These are phyloP conservation scores for Diaporthe amygdali DNA, from an alignment of 2,329 filamentous ascomycete species.

Conservation along the genomic window DNA sequence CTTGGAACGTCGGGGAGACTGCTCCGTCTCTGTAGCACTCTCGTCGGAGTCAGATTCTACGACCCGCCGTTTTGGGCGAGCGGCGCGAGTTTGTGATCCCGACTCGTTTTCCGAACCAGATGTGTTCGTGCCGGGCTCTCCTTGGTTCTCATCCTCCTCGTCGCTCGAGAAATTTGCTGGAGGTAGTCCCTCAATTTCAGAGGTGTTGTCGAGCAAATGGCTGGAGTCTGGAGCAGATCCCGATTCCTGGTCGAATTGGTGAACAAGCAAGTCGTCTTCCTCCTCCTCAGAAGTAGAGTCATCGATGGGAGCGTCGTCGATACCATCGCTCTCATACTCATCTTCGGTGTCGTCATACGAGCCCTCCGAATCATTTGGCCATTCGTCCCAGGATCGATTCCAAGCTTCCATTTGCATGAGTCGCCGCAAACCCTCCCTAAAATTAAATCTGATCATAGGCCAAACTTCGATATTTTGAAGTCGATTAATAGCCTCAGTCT, in stretches of 20 bases:
- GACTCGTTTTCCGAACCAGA: neutral
- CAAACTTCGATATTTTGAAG: slow-evolving; percentile 28
- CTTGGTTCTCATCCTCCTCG: neutral
- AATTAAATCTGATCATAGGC: slow-evolving; percentile 39
- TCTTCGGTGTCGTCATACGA: slow-evolving; percentile 32
- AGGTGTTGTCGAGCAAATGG: neutral
- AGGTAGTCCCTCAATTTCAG: neutral
- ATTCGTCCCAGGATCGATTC: neutral
- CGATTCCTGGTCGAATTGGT: slow-evolving; percentile 25
- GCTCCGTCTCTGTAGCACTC: neutral
- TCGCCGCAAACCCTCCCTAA: slow-evolving; percentile 5
- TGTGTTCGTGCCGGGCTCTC: neutral
- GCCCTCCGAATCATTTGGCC: slow-evolving; percentile 23
- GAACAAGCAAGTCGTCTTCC: slow-evolving; percentile 29
- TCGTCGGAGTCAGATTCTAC: slow-evolving; percentile 12
- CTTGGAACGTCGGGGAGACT: neutral
- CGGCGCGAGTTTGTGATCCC: neutral
- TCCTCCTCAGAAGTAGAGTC: slow-evolving; percentile 31
- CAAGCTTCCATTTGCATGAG: slow-evolving; percentile 24
- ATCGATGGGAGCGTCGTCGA: slow-evolving; percentile 42
- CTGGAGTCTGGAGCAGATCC: neutral
- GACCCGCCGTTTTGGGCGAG: neutral
- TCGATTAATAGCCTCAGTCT: neutral
- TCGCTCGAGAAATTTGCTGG: slow-evolving; percentile 13
- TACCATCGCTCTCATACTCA: slow-evolving; percentile 46